Evolutionary conservation across 345 rosid species (phyloP), one percentile per base, ranked within the genome.

Genomic region (Orychophragmus violaceus): DNA sequence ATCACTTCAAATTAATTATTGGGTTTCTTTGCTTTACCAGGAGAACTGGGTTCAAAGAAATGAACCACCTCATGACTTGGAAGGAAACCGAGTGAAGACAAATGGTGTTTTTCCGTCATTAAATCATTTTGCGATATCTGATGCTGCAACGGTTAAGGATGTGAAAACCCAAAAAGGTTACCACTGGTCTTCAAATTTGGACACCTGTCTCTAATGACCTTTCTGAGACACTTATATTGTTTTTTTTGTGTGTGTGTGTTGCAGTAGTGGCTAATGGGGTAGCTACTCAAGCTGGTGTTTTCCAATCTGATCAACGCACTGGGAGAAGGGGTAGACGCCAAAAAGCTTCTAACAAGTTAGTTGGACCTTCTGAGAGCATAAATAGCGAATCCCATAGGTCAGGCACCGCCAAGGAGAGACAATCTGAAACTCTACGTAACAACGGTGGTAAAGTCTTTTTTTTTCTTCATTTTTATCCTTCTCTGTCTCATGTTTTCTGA

Each of bases 321-420:
- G 95, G 89, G 78, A 84, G 93, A 83, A 90, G 77, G 75, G 62
- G 84, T 67, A 85, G 96, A 78, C 88, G 95, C 49, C 92, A 84
- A 52, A 94, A 76, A 79, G 81, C 76, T 78, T 80, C 85, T 45
- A 62, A 77, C 74, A 83, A 77, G 81, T 52, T 80, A 73, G 56
- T 51, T 71, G 94, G 29, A 69, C 69, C 77, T 48, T 80, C 82
- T 8, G 89, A 77, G 24, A 85, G 76, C 74, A 84, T 85, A 72
- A 82, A 74, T 56, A 62, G 56, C 70, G 86, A 72, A 66, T 74
- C 46, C 64, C 78, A 71, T 59, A 69, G 24, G 64, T 39, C 75
- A 49, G 63, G 59, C 63, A 76, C 66, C 18, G 50, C 64, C 5
- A 32, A 50, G 25, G 76, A 46, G 71, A 60, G 64, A 70, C 64